Conservation (phyloP, 306 rosid species). For the Alnus rubra region DNA sequence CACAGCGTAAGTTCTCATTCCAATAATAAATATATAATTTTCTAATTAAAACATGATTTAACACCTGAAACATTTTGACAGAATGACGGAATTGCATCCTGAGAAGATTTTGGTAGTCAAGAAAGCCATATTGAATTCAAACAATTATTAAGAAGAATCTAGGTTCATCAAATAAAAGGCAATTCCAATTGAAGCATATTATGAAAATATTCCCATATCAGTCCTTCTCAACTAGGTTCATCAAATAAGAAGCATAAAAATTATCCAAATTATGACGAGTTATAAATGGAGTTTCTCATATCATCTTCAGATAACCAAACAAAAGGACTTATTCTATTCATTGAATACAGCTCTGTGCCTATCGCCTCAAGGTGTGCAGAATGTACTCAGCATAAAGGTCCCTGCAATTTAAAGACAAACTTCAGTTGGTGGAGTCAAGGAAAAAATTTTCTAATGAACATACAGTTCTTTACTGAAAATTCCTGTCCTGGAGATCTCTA, state of each 20-base stretch:
- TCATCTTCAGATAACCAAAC: slow-evolving; percentile 15
- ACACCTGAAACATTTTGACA: background rate
- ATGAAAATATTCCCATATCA: background rate
- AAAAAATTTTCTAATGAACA: background rate
- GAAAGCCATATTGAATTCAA: background rate
- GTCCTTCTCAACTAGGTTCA: background rate
- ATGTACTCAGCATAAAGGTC: slow-evolving; percentile 93
- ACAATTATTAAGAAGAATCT: background rate
- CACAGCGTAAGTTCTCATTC: too few species aligned
- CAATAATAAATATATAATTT: too few species aligned
- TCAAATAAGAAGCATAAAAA: background rate
- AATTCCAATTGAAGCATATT: background rate
- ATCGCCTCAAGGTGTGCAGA: slow-evolving; percentile 79
- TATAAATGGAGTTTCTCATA: background rate
- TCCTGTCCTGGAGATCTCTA: too few species aligned
- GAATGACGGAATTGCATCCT: background rate
- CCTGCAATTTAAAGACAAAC: slow-evolving; percentile 55
- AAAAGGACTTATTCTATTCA: slow-evolving; percentile 34
- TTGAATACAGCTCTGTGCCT: slow-evolving; percentile 31
- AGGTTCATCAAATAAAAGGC: background rate
- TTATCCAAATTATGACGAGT: background rate
- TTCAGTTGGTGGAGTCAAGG: slow-evolving; percentile 14
- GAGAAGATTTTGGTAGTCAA: background rate
- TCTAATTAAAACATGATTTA: too few species aligned
- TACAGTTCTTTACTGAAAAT: too few species aligned